Base-by-base conservation (phyloP, 2,329 filamentous ascomycete genomes). In the Xylaria sp. region DNA sequence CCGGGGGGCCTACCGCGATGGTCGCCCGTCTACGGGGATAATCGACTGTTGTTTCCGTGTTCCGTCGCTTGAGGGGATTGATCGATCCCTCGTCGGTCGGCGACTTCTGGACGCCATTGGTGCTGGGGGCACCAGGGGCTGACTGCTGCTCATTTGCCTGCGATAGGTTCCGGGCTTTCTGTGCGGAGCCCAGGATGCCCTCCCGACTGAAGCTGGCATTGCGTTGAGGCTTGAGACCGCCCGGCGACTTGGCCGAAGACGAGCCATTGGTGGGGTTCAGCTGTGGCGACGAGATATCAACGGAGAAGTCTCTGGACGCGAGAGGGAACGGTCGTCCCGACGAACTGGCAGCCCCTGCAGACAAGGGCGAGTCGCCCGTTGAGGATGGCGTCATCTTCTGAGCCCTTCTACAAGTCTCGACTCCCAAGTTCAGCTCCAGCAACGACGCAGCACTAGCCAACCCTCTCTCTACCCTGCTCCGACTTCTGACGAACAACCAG, bases 1-100 rank as follows among this genome's bases (percentile, higher is more conserved):
- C 58, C 44, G 54, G 61, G 58, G 58, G 62, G 78, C 83, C 66
- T 80, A 87, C 84, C 66, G 85, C 85, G 68, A 88, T 88, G 34
- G 83, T 87, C 47, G 85, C 85, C 70, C 85, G 78, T 65, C 85
- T 77, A 65, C 85, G 79, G 13, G 85, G 85, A 69, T 87, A 88
- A 70, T 87, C 84, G 52, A 86, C 76, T 16, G 80, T 81, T 42
- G 78, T 80, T 67, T 87, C 84, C 10, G 83, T 84, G 67, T 83
- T 85, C 66, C 84, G 80, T 67, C 84, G 78, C 73, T 87, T 86
- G 35, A 85, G 74, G 46, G 83, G 83, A 30, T 79, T 73, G 34
- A 66, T 76, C 6, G 62, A 46, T 57, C 79, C 79, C 67, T 86
- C 82, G 65, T 85, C 80, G 68, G 76, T 78, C 50, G 71, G 71